A percentile compares a stretch with the other conserved stretches of the same genome.
Conservation (phyloP, 805 yeast species). For the Myxozyma melibiosi region DNA sequence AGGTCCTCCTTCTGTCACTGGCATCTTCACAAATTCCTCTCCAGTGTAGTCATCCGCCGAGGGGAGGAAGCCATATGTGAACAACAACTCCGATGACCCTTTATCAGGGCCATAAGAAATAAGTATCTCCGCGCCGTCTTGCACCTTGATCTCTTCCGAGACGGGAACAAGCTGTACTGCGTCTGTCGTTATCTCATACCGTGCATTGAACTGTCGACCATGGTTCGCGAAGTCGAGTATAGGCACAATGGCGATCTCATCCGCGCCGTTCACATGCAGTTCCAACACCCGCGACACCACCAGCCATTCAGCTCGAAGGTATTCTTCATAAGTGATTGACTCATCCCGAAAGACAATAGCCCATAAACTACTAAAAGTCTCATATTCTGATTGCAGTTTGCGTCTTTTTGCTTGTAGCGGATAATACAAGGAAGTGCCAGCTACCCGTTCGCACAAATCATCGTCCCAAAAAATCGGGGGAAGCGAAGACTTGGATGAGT, state of each 20-base stretch:
- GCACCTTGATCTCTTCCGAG: conserved; percentile 38
- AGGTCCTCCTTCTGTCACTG: conserved; percentile 10
- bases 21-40: conserved; percentile 23
- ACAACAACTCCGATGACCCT: conserved; percentile 44
- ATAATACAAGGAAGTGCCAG: conserved; percentile 22
- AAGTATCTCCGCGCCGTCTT: conserved; percentile 38
- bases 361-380: background rate
- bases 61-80: conserved; percentile 46
- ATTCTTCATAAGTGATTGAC: conserved; percentile 35
- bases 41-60: conserved; percentile 5
- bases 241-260: conserved; percentile 54
- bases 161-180: conserved; percentile 27
- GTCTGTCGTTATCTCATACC: conserved; percentile 47
- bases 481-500: too few relatives aligned
- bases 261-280: conserved; percentile 31
- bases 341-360: conserved; percentile 4
- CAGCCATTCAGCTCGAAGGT: conserved; percentile 44
- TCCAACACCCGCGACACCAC: conserved; percentile 43
- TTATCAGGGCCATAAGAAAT: conserved; percentile 44
- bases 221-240: conserved; percentile 59
- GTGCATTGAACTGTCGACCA: conserved; percentile 36
- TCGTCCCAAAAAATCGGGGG: conserved; percentile 27
- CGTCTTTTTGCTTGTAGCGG: conserved; percentile 19
- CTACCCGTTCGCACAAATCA: background rate
- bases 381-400: conserved; percentile 4